Conservation (phyloP, 176 grass and related monocot genomes). For the Calamus simplicifolius region DNA sequence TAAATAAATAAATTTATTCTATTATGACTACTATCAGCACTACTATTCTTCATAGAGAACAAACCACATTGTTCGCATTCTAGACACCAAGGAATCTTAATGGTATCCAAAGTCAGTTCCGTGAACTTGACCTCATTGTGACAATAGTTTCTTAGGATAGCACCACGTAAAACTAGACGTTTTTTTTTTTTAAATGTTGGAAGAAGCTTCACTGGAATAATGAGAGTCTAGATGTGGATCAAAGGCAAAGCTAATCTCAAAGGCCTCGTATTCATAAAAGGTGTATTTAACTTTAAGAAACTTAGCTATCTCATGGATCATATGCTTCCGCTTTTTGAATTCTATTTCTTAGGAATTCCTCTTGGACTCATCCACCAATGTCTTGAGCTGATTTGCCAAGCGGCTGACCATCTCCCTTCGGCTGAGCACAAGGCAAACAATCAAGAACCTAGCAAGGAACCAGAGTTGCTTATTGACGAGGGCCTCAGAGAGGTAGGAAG, state of each 20-base stretch:
- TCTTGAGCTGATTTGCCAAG: conserved; percentile 35
- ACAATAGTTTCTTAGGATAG: conserved; percentile 61
- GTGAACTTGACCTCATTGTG: conserved; percentile 88
- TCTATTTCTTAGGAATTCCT: conserved; percentile 71
- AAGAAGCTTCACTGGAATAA: conserved; percentile 19
- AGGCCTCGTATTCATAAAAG: conserved; percentile 80
- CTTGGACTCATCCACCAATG: conserved; percentile 60
- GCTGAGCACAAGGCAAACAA: conserved; percentile 69
- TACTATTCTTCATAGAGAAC: conserved; percentile 58
- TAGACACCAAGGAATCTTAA: conserved; percentile 86
- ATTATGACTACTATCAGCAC: conserved; percentile 35
- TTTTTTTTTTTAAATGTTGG: conserved; percentile 48
- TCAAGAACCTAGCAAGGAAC: conserved; percentile 83
- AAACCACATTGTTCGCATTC: conserved; percentile 91
- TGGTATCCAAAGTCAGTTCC: conserved; percentile 76
- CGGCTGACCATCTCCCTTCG: conserved; percentile 41
- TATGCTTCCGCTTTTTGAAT: conserved; percentile 83
- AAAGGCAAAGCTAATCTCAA: conserved; percentile 76
- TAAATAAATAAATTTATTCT: too few species aligned
- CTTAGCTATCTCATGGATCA: conserved; percentile 54
- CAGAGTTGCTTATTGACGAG: conserved; percentile 65
- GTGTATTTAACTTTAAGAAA: conserved; percentile 70
- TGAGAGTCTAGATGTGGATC: conserved; percentile 58
- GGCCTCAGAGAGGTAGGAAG: conserved; percentile 63
- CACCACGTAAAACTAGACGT: conserved; percentile 48